Percentiles rank a stretch among this genome's conserved stretches.
phyloP scores from a whole-genome alignment of 169 alveolate species.

The Amoebophrya sp. region DNA sequence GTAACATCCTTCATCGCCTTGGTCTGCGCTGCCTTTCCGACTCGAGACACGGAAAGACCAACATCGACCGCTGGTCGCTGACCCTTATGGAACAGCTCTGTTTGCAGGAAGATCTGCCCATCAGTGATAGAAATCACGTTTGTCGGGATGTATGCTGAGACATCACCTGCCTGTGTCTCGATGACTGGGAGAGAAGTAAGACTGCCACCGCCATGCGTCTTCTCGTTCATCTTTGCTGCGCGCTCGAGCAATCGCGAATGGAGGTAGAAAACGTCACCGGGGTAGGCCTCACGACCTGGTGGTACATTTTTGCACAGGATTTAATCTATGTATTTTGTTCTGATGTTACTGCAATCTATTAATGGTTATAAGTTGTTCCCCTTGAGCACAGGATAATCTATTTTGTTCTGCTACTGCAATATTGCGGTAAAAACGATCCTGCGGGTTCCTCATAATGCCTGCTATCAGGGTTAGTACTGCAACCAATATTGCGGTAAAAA shows the following conservation, averaged over 20 bases:
- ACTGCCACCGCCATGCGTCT: constrained; percentile 85
- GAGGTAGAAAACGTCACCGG: constrained; percentile 93
- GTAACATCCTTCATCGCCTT: not conserved
- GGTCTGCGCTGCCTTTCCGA: constrained; percentile 91
- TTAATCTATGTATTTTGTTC: no score
- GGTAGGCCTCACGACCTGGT: constrained; percentile 91
- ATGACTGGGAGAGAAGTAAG: constrained; percentile 95
- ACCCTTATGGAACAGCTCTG: constrained; percentile 93
- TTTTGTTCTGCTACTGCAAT: no score
- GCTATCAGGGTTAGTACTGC: not conserved
- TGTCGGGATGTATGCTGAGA: constrained; percentile 95
- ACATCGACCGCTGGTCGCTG: constrained; percentile 97
- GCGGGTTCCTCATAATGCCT: no score
- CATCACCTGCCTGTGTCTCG: constrained; percentile 97
- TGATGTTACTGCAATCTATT: no score
- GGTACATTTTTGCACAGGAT: no score
- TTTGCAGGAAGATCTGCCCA: constrained; percentile 91
- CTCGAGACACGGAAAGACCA: constrained; percentile 94
- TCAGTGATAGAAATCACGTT: constrained; percentile 96
- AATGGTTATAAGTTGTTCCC: no score
- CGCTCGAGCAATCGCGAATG: constrained; percentile 93
- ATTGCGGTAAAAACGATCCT: no score
- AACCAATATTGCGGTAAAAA: not conserved
- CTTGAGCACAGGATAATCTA: no score
- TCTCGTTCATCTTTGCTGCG: constrained; percentile 91